Percentiles rank a stretch among this genome's conserved stretches.
Conservation (phyloP, 169 alveolate genomes). For the Plasmodium vivax region DNA sequence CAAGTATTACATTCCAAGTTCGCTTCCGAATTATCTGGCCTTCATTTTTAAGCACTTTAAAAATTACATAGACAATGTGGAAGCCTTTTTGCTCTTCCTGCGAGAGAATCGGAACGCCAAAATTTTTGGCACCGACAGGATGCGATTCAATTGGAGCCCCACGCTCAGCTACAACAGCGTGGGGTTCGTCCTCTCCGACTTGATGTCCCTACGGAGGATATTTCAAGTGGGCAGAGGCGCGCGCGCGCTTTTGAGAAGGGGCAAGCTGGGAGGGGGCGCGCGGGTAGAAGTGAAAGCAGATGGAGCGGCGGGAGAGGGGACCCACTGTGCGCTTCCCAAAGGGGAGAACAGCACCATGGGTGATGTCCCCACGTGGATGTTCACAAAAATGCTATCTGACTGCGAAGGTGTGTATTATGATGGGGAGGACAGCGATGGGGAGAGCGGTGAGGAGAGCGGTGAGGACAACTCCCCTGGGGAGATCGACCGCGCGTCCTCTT, state of each 20-base stretch:
- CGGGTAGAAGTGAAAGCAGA: background rate
- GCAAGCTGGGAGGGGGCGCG: background rate
- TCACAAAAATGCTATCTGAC: slow-evolving; percentile 18
- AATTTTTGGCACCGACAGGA: background rate
- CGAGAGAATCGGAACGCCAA: slow-evolving; percentile 4
- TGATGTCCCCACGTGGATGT: slow-evolving; percentile 51
- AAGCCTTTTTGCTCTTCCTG: slow-evolving; percentile 50
- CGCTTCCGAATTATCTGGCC: slow-evolving; percentile 46
- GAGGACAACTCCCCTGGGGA: background rate
- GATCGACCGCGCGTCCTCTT: background rate
- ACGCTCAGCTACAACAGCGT: slow-evolving; percentile 67
- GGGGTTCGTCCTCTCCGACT: slow-evolving; percentile 69
- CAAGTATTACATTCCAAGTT: slow-evolving; percentile 50
- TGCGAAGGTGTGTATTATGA: slow-evolving; percentile 1
- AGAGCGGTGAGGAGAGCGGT: background rate
- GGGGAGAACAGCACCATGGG: background rate
- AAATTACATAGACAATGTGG: slow-evolving; percentile 44
- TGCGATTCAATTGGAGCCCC: slow-evolving; percentile 51
- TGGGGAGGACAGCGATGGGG: background rate
- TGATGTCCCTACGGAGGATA: slow-evolving; percentile 35
- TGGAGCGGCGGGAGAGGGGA: background rate
- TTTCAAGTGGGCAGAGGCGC: slow-evolving; percentile 35
- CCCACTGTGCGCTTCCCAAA: background rate
- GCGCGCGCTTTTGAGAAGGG: slow-evolving; percentile 11
- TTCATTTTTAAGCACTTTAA: slow-evolving; percentile 71